A percentile compares a stretch with the other conserved stretches of the same genome.
Evolutionary conservation across 2,329 filamentous ascomycete species (phyloP).

Genomic region (Botryotinia convoluta): DNA sequence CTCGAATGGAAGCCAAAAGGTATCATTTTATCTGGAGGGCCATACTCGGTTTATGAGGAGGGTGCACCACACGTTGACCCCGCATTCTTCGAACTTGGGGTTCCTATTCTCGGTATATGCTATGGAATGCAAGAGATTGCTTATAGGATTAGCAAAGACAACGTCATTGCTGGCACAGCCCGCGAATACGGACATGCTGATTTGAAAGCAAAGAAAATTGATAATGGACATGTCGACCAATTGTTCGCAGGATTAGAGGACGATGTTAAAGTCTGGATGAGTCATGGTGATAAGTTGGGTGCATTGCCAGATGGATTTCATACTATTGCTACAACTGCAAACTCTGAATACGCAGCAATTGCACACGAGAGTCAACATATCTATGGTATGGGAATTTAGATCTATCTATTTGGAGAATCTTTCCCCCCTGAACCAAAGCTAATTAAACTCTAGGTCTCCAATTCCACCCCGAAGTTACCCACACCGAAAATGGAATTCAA

Average conservation of each 20-base stretch:
- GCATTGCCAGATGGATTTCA: conserved; percentile 70
- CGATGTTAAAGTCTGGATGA: conserved; percentile 76
- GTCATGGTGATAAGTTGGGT: conserved; percentile 81
- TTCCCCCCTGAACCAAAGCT: background rate
- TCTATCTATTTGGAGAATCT: background rate
- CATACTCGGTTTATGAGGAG: conserved; percentile 76
- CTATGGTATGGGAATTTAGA: conserved; percentile 51
- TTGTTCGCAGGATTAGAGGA: conserved; percentile 77
- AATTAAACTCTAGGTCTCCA: conserved; percentile 15
- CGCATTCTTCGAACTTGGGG: conserved; percentile 60
- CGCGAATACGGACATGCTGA: conserved; percentile 43
- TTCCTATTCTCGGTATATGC: conserved; percentile 41
- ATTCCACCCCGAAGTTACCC: conserved; percentile 55
- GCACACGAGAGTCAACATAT: conserved; percentile 67
- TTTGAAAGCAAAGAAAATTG: conserved; percentile 58
- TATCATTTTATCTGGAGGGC: conserved; percentile 72
- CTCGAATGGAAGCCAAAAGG: conserved; percentile 79
- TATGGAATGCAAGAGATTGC: conserved; percentile 68
- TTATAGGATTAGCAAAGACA: conserved; percentile 60
- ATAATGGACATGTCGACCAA: conserved; percentile 62
- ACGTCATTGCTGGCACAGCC: conserved; percentile 63
- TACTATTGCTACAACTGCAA: conserved; percentile 70
- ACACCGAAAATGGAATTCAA: conserved; percentile 66
- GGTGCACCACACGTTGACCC: conserved; percentile 78
- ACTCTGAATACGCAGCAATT: conserved; percentile 78